These are phyloP conservation scores for Fusarium pseudoanthophilum DNA, from an alignment of 2,329 filamentous ascomycete genomes.

Conservation along the genomic window DNA sequence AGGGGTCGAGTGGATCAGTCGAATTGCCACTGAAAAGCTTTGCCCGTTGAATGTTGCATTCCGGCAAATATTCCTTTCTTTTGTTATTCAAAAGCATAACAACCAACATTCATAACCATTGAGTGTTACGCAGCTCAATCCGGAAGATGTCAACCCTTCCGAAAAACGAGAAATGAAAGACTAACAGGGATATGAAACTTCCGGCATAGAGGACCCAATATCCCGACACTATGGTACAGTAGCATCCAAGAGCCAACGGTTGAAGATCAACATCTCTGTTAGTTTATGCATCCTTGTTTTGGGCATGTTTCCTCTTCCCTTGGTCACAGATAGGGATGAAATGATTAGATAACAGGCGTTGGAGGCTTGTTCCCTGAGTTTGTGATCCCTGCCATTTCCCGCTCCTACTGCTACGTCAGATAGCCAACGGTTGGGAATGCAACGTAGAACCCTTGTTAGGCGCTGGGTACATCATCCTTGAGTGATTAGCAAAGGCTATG, in stretches of 20 bases:
- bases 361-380: background rate
- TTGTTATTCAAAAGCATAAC: background rate
- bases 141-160: background rate
- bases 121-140: background rate
- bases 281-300: background rate
- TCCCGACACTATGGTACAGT: conserved; percentile 1
- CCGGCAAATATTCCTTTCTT: background rate
- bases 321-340: background rate
- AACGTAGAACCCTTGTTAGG: background rate
- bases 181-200: conserved; percentile 4
- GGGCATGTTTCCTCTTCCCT: background rate
- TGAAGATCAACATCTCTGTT: conserved; percentile 25
- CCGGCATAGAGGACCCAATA: background rate
- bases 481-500: background rate
- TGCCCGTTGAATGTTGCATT: conserved; percentile 4
- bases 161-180: background rate
- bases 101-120: background rate
- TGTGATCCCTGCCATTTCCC: background rate
- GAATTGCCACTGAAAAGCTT: background rate
- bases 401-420: background rate
- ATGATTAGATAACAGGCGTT: background rate
- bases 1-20: background rate
- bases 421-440: conserved; percentile 9
- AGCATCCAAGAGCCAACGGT: background rate
- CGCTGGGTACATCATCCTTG: background rate